Conservation (phyloP, 2,329 filamentous ascomycete genomes). For the Clarireedia paspali region DNA sequence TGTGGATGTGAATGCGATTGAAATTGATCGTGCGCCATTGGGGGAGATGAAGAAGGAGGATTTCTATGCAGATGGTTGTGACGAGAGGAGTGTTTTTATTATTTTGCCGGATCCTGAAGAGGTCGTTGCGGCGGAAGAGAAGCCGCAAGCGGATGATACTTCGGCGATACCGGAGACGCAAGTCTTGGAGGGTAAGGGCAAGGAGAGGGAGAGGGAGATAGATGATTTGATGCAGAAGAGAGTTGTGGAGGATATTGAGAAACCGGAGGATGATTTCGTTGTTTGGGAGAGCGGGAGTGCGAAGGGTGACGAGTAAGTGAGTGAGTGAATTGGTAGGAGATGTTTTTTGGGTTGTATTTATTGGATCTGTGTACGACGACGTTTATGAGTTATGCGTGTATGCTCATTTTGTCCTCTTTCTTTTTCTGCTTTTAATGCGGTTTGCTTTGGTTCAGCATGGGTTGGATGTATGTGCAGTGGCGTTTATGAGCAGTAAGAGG, state of each 20-base stretch:
- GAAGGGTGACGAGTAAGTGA: slow-evolving; percentile 35
- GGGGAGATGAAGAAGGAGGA: slow-evolving; percentile 60
- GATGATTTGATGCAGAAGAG: slow-evolving; percentile 34
- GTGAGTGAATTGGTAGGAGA: neutral
- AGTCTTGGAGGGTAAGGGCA: neutral
- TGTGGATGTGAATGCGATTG: slow-evolving; percentile 49
- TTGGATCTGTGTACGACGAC: neutral
- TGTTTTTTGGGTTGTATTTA: neutral
- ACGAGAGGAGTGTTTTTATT: slow-evolving; percentile 53
- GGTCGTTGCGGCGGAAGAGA: neutral
- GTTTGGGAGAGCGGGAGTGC: slow-evolving; percentile 65
- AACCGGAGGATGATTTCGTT: slow-evolving; percentile 53
- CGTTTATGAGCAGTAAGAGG: no score
- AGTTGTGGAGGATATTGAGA: slow-evolving; percentile 47
- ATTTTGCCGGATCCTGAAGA: slow-evolving; percentile 44
- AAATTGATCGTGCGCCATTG: slow-evolving; percentile 57
- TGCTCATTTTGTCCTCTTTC: no score
- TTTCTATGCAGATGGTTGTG: slow-evolving; percentile 59
- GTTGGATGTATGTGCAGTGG: no score
- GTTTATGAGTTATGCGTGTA: neutral
- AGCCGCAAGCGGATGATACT: neutral
- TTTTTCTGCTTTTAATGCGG: no score
- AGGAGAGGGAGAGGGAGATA: slow-evolving; percentile 26
- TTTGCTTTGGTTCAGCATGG: no score
- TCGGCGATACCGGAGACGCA: neutral